Percentiles rank a stretch among this genome's conserved stretches.
Conservation (phyloP, 768 basidiomycete genomes). For the Daedaleopsis nitida region DNA sequence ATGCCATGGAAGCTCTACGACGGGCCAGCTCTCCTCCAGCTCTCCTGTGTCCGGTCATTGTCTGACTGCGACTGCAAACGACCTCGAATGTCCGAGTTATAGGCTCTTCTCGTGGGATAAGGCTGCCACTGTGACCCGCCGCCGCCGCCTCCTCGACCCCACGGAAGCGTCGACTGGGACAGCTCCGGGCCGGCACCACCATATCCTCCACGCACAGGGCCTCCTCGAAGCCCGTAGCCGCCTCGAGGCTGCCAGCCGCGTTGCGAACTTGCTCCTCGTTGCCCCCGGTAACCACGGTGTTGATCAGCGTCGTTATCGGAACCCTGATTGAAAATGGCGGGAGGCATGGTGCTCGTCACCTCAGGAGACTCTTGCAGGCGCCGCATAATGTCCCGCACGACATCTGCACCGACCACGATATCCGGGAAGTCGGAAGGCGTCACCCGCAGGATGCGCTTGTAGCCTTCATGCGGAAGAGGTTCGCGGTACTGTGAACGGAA, state of each 20-base stretch:
- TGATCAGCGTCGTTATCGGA: background rate
- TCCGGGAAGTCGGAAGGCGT: constrained; percentile 39
- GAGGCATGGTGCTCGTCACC: constrained; percentile 2
- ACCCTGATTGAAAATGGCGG: too few relatives aligned
- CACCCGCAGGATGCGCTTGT: constrained; percentile 55
- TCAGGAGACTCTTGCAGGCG: constrained; percentile 48
- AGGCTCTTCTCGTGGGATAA: constrained; percentile 4
- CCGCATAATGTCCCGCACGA: constrained; percentile 52
- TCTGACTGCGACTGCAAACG: background rate
- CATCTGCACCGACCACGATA: constrained; percentile 51
- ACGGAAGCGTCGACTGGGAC: constrained; percentile 8
- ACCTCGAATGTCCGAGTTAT: background rate
- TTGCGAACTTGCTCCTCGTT: background rate
- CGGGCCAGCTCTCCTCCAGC: background rate
- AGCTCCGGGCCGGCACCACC: background rate
- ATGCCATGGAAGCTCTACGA: background rate
- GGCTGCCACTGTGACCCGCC: background rate
- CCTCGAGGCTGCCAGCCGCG: constrained; percentile 3
- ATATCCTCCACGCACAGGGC: background rate
- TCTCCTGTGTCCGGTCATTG: constrained; percentile 8
- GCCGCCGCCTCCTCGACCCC: background rate
- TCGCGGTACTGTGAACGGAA: constrained; percentile 63
- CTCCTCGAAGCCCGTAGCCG: background rate
- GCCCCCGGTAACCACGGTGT: background rate
- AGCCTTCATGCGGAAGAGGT: constrained; percentile 63